Evolutionary conservation across 1,284 basidiomycete genomes (phyloP), one percentile per base, ranked within the genome.

Genomic region (Irpex rosettiformis): DNA sequence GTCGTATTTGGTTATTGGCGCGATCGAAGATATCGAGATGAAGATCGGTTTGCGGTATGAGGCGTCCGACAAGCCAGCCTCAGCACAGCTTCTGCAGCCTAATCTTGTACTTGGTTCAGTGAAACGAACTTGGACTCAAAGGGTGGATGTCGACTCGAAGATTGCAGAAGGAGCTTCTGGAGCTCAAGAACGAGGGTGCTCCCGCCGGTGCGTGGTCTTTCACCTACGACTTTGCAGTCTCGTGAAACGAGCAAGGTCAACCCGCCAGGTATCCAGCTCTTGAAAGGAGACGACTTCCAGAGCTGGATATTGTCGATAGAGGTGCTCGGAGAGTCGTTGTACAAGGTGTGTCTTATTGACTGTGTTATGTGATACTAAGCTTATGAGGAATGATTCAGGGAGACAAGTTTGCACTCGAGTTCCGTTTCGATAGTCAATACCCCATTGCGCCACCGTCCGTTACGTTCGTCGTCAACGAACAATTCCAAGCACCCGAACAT

Each of bases 391-490:
- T 29, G 53, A 11, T 30, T 7, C 62, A 93, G 91, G 86, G 79
- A 55, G 89, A 93, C 73, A 81, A 79, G 55, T 87, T 91, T 70
- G 86, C 82, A 57, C 77, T 93, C 40, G 86, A 85, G 75, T 92
- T 93, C 71, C 80, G 84, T 64, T 93, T 93, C 68, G 89, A 92
- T 64, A 43, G 77, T 2, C 79, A 81, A 64, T 92, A 92, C 71
- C 91, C 90, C 2, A 92, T 93, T 67, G 87, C 88, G 3, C 83
- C 90, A 1, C 90, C 90, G n/a, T 88, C 89, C 13, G 90, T 93
- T 18, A 87, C 89, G 67, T 93, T 93, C 65, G 83, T 91, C 40
- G 82, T 88, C 13, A 81, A 81, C 56, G 78, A 86, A 51, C 77
- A 79, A 49, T 77, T 77, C 60, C 73, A 83, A 64, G 79, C 88